phyloP scores from a whole-genome alignment of 495 filamentous ascomycete species.

The Xeromyces bisporus region DNA sequence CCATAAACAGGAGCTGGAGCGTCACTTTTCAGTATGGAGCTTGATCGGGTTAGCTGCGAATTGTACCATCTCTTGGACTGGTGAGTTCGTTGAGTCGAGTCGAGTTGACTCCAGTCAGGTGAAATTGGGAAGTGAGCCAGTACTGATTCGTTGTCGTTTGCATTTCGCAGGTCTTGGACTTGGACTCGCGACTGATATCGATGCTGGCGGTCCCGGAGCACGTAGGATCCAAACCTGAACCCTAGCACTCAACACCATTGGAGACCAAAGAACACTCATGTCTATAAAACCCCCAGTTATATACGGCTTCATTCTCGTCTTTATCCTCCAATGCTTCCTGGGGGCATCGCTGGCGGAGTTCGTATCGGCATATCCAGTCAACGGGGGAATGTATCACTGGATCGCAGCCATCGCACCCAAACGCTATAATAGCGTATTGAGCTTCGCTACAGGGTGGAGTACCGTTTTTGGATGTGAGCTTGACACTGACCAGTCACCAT shows the following conservation, averaged over 20 bases:
- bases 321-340: slow-evolving; percentile 32
- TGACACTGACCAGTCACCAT: background rate
- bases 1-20: slow-evolving; percentile 24
- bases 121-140: no score
- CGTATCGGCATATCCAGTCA: slow-evolving; percentile 33
- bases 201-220: slow-evolving; percentile 24
- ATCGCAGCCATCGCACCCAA: slow-evolving; percentile 35
- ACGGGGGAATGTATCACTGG: slow-evolving; percentile 39
- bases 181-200: slow-evolving; percentile 21
- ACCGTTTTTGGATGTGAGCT: slow-evolving; percentile 24
- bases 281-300: slow-evolving; percentile 12
- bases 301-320: slow-evolving; percentile 28
- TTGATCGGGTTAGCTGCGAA: slow-evolving; percentile 24
- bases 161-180: slow-evolving; percentile 15
- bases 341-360: slow-evolving; percentile 38
- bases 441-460: slow-evolving; percentile 24
- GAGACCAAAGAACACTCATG: background rate
- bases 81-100: no score
- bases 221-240: slow-evolving; percentile 12
- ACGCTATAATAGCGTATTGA: slow-evolving; percentile 18
- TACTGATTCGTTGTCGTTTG: background rate
- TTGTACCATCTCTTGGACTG: slow-evolving; percentile 27
- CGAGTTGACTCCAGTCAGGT: no score
- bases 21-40: slow-evolving; percentile 25
- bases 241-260: background rate